Evolutionary conservation across 768 basidiomycete genomes (phyloP), one percentile per base, ranked within the genome.

Genomic region (Serendipita sp.): DNA sequence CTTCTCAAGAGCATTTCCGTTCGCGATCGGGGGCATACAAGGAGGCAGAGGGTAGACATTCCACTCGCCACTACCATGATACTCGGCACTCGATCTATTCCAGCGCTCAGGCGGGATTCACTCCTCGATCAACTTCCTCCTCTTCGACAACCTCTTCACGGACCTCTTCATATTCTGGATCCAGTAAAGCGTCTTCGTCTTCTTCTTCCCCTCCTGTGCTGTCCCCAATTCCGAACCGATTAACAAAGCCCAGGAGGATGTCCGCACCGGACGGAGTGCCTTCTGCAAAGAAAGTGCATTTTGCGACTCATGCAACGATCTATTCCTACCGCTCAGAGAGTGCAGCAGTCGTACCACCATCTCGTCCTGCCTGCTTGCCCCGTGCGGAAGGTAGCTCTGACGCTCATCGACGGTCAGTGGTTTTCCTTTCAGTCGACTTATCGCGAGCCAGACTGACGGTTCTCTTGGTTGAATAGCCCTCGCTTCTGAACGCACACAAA

Each of bases 1-100:
- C 30, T 32, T 51, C 48, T 10, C 38, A 48, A 13, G 15, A 47
- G 7, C 66, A 52, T 64, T 65, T 38, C 2, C 44, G 16, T 7
- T 35, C 69, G 63, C 64, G 66, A 15, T 64, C 64, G 41, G 51
- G 3, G 68, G 68, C 30, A 71, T 67, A 1, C 68, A 68, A 35
- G 67, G 63, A 23, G 68, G 65, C 30, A 15, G 62, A 5, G 5
- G 41, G 23, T 51, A 7, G 54, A 5, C 35, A 30, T 28, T 65
- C 65, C 32, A 15, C 65, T 10, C n/a, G 54, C 38, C 23, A 35
- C 32, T 28, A 64, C 28, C 34, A 30, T 65, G n/a, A 41, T 11
- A 4, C 41, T 23, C 63, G 38, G 45, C 34, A 44, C 23, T 18
- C 3, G 44, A 34, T 5, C 3, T 23, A n/a, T 34, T 46, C 32